These are phyloP conservation scores for Backusella tuberculispora DNA, from an alignment of 192 early-diverging fungal species.

Conservation along the genomic window DNA sequence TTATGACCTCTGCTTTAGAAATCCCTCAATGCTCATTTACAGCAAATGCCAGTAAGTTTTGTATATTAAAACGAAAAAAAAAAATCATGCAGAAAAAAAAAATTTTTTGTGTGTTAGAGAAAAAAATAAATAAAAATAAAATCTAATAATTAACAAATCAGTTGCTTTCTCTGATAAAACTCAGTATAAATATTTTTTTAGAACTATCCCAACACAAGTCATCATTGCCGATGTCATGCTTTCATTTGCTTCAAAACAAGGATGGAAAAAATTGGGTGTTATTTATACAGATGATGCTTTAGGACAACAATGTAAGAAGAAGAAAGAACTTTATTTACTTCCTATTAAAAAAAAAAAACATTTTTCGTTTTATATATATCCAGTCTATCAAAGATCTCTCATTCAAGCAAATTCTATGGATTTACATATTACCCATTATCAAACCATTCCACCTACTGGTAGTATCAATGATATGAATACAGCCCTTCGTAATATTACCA, in stretches of 20 bases:
- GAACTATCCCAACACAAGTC: constrained; percentile 56
- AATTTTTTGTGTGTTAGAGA: too few relatives aligned
- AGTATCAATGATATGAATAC: constrained; percentile 28
- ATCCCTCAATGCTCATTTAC: constrained; percentile 60
- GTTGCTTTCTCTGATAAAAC: constrained; percentile 52
- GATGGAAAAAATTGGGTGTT: constrained; percentile 50
- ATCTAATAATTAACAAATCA: constrained; percentile 20
- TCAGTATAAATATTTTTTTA: constrained; percentile 54
- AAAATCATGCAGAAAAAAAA: too few relatives aligned
- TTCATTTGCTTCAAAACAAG: constrained; percentile 49
- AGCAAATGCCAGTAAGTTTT: constrained; percentile 48
- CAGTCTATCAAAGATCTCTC: constrained; percentile 48
- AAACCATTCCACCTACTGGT: constrained; percentile 43
- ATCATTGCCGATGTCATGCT: constrained; percentile 53
- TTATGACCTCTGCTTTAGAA: constrained; percentile 50
- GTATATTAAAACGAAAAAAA: not conserved
- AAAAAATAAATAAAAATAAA: not conserved
- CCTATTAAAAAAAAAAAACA: not conserved
- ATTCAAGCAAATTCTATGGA: constrained; percentile 33
- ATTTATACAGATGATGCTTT: constrained; percentile 52
- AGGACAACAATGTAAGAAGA: constrained; percentile 50
- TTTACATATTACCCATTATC: constrained; percentile 42
- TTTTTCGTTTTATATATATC: not conserved
- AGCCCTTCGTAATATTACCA: constrained; percentile 34
- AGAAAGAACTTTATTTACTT: not conserved